Base-by-base conservation (phyloP, 2,329 filamentous ascomycete species). In the Penicillium palitans region DNA sequence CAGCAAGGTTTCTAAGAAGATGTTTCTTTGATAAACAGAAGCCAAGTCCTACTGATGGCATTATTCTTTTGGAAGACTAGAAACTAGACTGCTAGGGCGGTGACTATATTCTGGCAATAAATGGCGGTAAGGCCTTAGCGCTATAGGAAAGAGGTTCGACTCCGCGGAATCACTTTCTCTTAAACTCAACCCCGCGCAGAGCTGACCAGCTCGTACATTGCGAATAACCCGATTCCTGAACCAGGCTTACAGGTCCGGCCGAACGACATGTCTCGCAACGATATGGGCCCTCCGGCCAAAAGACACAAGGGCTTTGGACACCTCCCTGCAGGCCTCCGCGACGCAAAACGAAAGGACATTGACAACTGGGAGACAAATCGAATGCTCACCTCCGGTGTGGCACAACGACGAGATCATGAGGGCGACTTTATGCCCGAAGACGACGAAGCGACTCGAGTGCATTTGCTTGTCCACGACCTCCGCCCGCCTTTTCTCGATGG, bases 281-380 rank as follows among this genome's bases (percentile, higher is more conserved):
- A 74, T 29, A 66, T 66, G 61, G 66, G 65, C 19, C 74, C 74
- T 33, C 74, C 74, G 45, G 72, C 73, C 63, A 76, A 76, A 66
- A 66, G 73, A 67, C 74, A 68, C 59, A 76, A 76, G 61, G 72
- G 68, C 63, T 69, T 69, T 55, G 63, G 59, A 24, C 72, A 74
- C 49, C 67, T 75, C 15, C 73, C 73, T 46, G 61, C 68, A 53
- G 67, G 69, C 48, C 65, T 76, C 15, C 74, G 73, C 64, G 73
- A 76, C 61, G 74, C 74, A 76, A 90, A 93, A 68, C 91, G 96
- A 74, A 92, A 90, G 72, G 95, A 99, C 71, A 92, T 95, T 44
- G 95, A 99, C 76, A 93, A 93, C 0, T 99, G 95, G 95, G 96
- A 99, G 76, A 95, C 93, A 17, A 99, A 99, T 74, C 90, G 95